A percentile compares a stretch with the other conserved stretches of the same genome.
Conservation (phyloP, 2,329 filamentous ascomycete genomes). For the Dactylellina haptotyla region DNA sequence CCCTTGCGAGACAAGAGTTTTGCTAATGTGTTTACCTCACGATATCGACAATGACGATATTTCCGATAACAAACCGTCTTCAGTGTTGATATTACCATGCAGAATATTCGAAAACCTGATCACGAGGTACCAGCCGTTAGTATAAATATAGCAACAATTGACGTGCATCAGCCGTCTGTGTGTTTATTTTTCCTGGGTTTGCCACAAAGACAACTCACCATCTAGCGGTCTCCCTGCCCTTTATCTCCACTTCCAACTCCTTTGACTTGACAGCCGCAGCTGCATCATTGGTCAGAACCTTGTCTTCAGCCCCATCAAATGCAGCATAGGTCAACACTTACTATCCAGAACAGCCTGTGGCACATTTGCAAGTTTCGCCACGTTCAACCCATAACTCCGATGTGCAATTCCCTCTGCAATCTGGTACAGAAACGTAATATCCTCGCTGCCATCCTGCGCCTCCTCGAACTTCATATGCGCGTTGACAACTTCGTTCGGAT, state of each 20-base stretch:
- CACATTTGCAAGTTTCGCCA: conserved; percentile 84
- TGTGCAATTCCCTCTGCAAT: conserved; percentile 91
- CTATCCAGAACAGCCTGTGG: conserved; percentile 77
- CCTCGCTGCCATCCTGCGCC: conserved; percentile 64
- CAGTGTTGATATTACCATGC: conserved; percentile 40
- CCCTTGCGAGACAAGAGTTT: background rate
- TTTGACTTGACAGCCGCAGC: conserved; percentile 79
- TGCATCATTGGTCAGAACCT: conserved; percentile 38
- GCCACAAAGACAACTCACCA: conserved; percentile 45
- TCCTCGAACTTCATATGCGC: conserved; percentile 92
- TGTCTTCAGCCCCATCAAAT: conserved; percentile 9
- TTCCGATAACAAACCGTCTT: conserved; percentile 40
- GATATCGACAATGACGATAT: conserved; percentile 52
- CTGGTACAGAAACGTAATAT: conserved; percentile 95
- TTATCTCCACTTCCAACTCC: conserved; percentile 80
- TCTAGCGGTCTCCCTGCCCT: conserved; percentile 55
- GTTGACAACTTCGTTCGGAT: conserved; percentile 75
- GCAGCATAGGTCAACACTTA: conserved; percentile 26
- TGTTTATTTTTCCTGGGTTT: conserved; percentile 3
- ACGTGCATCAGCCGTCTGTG: conserved; percentile 23
- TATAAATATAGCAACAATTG: conserved; percentile 43
- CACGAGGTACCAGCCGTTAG: conserved; percentile 33
- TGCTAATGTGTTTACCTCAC: conserved; percentile 35
- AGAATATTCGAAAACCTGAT: conserved; percentile 47
- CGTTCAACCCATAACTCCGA: conserved; percentile 92